Base-by-base conservation (phyloP, 306 rosid species). In the Dryas alaskensis region DNA sequence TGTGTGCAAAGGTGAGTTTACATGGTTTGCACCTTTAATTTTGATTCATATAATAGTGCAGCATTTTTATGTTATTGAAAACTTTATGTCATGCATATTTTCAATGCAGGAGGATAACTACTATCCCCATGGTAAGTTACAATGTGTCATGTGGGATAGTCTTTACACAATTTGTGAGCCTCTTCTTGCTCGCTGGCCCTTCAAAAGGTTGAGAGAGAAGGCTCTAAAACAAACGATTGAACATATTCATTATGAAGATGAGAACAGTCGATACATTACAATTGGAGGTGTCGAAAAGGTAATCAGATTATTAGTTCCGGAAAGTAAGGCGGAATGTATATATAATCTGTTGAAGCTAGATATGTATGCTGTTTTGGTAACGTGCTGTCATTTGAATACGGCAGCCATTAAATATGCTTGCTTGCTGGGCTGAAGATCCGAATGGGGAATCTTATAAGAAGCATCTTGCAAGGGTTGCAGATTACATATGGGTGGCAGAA, bases 1-100 rank as follows among this genome's bases (percentile, higher is more conserved):
- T 54, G 3, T 89, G 97, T 60, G 84, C 92, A 43, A 69, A 88
- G 80, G 91, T 86, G 8, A 40, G 31, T 22, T 12, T 40, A 8
- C 10, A 9, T 51, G 5, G 37, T 47, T 25, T 11, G 44, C 55
- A 5, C 51, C 55, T 3, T 22, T 17, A 12, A 7, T 0, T 45
- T 10, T 50, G 9, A 3, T 8, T 61, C 25, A 22, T 45, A 25
- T 27, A 40, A 25, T 10, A 58, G 17, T 0, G 13, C 42, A 3
- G 9, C 22, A 10, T 58, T 58, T 25, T 58, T 1, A 25, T 58
- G 43, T 59, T 10, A 31, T 3, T 25, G 25, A 27, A 25, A 59
- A 25, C 4, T 27, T 19, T n/a, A 4, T 19, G 27, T 55, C 12
- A 19, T 10, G 16, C n/a, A 43, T 8, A 49, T 72, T 14, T 12